Conservation (phyloP, 192 early-diverging fungal genomes). For the Ramicandelaber brevisporus region DNA sequence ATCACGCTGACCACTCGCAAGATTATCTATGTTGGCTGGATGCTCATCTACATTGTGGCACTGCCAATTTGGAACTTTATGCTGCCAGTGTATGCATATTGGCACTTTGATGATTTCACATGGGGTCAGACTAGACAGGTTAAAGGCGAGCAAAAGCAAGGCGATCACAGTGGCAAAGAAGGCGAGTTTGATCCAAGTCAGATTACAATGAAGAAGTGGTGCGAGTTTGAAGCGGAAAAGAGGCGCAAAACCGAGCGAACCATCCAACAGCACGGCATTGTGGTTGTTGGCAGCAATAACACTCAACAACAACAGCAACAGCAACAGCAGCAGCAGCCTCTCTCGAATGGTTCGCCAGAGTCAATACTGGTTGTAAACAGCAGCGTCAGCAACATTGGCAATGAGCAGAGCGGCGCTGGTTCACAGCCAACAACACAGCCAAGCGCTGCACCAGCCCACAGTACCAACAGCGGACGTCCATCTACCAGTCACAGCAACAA, state of each 20-base stretch:
- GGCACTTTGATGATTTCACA: constrained; percentile 75
- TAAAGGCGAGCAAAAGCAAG: constrained; percentile 27
- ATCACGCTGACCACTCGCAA: constrained; percentile 63
- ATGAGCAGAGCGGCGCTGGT: constrained; percentile 1
- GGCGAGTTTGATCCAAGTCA: constrained; percentile 46
- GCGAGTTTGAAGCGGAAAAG: constrained; percentile 35
- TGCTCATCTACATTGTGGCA: constrained; percentile 46
- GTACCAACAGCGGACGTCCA: too few species aligned
- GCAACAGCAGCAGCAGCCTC: neutral
- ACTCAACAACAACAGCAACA: neutral
- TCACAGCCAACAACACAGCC: neutral
- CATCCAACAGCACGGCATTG: too few species aligned
- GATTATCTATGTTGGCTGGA: constrained; percentile 56
- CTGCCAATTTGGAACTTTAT: constrained; percentile 64
- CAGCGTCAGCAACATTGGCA: neutral
- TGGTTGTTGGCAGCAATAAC: neutral
- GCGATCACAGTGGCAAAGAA: constrained; percentile 31
- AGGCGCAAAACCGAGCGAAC: constrained; percentile 19
- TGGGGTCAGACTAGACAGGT: constrained; percentile 62
- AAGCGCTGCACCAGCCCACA: too few species aligned
- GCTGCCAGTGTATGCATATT: constrained; percentile 47
- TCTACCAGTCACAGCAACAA: too few species aligned
- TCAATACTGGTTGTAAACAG: neutral
- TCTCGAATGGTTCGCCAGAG: neutral
- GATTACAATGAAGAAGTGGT: constrained; percentile 58